Base-by-base conservation (phyloP, 164 flowering plant species). In the Houttuynia cordata region DNA sequence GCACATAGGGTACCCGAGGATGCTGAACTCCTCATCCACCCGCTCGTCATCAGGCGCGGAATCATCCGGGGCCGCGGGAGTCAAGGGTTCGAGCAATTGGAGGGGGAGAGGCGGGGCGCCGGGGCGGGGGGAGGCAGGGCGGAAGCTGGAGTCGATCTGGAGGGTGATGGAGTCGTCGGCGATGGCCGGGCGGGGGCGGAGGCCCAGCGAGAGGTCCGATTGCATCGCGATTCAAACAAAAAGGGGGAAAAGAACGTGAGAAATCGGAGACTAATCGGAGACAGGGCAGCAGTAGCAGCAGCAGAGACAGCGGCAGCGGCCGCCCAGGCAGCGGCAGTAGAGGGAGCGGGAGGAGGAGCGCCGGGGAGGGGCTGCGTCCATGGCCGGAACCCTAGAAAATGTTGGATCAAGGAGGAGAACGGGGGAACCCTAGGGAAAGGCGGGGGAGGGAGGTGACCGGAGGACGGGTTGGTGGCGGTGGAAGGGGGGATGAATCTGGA, bases 1-100 rank as follows among this genome's bases (percentile, higher is more conserved):
- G 63, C 84, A 79, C 93, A 86, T 76, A 10, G 81, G 69, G 60
- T 85, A 85, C 21, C 95, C 95, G 17, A 85, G 53, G 40, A 87
- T 64, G 37, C 77, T 74, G 68, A 87, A 79, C 69, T 83, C 83
- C 56, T 77, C 87, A 39, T 75, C 83, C 59, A 64, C 83, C 10
- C 51, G 72, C 19, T 57, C 59, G 22, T n/a, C 56, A 22, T 53
- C 56, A 22, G 12, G 10, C 19, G 17, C 75, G 0, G 39, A 66
- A 0, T 51, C 66, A 0, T 41, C 57, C 7, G 34, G 6, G 37
- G 4, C 37, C 37, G 37, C 37, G 37, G 24, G 34, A 34, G 57
- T 21, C 57, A 9, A 30, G 18, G 24, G 57, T 53, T 74, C 82
- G 15, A 81, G 70, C 62, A 85, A 62, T 54, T 79, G 83, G 23